Conservation (phyloP, 2,329 filamentous ascomycete genomes). For the Clonostachys rosea region DNA sequence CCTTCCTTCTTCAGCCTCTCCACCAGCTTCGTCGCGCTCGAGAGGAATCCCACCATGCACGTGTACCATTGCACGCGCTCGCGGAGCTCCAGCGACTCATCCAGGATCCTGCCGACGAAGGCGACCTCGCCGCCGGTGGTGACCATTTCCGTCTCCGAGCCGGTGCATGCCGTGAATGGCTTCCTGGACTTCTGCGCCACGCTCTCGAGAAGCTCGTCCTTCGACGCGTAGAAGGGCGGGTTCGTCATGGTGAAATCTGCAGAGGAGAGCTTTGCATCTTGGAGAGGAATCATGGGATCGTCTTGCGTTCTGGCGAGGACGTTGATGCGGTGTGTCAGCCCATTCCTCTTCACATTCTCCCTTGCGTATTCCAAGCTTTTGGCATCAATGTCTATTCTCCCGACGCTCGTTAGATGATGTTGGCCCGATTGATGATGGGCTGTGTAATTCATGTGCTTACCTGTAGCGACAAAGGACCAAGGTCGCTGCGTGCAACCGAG, state of each 20-base stretch:
- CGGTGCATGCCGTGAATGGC: constrained; percentile 71
- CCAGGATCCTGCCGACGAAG: constrained; percentile 68
- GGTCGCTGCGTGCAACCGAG: constrained; percentile 66
- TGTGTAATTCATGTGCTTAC: constrained; percentile 13
- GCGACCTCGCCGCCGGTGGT: constrained; percentile 70
- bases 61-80: constrained; percentile 80
- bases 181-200: constrained; percentile 62
- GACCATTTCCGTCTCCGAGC: constrained; percentile 81
- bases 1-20: constrained; percentile 49
- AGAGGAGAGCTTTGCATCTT: constrained; percentile 38
- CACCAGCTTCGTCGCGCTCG: constrained; percentile 60
- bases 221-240: constrained; percentile 85
- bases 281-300: constrained; percentile 59
- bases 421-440: too few species aligned
- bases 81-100: constrained; percentile 58
- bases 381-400: constrained; percentile 62
- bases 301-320: constrained; percentile 49
- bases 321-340: constrained; percentile 57
- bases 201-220: constrained; percentile 61
- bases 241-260: constrained; percentile 91
- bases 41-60: constrained; percentile 80
- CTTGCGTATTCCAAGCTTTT: constrained; percentile 63
- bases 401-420: too few species aligned
- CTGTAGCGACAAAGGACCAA: constrained; percentile 71
- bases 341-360: constrained; percentile 64